Conservation (phyloP, 2,329 filamentous ascomycete species). For the Malbranchea cinnamomea region DNA sequence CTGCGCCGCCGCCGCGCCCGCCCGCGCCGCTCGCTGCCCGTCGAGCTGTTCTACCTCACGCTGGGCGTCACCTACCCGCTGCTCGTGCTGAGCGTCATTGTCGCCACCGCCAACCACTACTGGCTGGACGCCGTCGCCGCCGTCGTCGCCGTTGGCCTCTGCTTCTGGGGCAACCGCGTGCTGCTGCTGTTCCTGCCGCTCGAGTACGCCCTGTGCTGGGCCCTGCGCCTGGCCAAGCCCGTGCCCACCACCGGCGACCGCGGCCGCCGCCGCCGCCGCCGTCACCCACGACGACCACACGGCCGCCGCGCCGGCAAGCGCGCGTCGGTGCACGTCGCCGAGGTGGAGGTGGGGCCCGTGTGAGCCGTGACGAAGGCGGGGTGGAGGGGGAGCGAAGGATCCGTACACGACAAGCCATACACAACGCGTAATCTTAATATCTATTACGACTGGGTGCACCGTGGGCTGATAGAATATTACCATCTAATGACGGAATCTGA, state of each 20-base stretch:
- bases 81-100: slow-evolving; percentile 37
- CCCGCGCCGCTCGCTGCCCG: slow-evolving; percentile 26
- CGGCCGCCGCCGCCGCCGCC: slow-evolving; percentile 9
- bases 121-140: slow-evolving; percentile 40
- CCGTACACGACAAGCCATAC: too few species aligned
- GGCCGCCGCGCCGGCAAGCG: too few species aligned
- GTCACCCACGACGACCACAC: too few species aligned
- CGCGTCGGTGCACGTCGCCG: too few species aligned
- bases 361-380: too few species aligned
- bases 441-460: too few species aligned
- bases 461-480: too few species aligned
- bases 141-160: slow-evolving; percentile 32
- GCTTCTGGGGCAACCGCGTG: slow-evolving; percentile 35
- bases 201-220: slow-evolving; percentile 36
- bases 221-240: slow-evolving; percentile 37
- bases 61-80: slow-evolving; percentile 35
- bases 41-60: slow-evolving; percentile 30
- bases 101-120: slow-evolving; percentile 46
- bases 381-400: too few species aligned
- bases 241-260: slow-evolving; percentile 35
- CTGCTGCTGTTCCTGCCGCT: slow-evolving; percentile 37
- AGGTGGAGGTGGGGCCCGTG: too few species aligned
- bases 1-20: too few species aligned
- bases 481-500: too few species aligned
- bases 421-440: too few species aligned